Percentiles rank a stretch among this genome's conserved stretches.
Evolutionary conservation across 768 basidiomycete species (phyloP).

Genomic region (Mycena rosella): DNA sequence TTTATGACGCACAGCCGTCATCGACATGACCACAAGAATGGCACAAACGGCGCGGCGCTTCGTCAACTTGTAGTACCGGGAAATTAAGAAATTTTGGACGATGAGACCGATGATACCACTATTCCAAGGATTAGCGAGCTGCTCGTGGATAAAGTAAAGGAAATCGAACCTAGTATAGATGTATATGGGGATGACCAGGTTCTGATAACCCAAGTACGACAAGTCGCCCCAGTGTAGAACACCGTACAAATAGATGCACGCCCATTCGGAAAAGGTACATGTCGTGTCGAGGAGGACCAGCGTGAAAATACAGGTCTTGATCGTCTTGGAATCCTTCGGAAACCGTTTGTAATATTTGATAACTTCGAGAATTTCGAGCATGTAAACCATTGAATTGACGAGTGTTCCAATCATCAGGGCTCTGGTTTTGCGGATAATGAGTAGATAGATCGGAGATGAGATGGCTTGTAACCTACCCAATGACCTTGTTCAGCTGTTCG

Average conservation of each 20-base stretch:
- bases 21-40: neutral
- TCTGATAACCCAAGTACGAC: conserved; percentile 7
- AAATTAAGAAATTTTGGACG: conserved; percentile 13
- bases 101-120: conserved; percentile 11
- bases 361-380: conserved; percentile 11
- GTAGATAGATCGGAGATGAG: too few species aligned
- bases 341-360: conserved; percentile 17
- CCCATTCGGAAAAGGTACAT: conserved; percentile 9
- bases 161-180: conserved; percentile 12
- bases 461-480: too few species aligned
- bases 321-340: neutral
- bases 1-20: neutral
- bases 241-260: conserved; percentile 12
- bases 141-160: neutral
- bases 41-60: neutral
- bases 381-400: conserved; percentile 9
- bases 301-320: neutral
- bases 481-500: too few species aligned
- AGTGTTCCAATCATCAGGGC: conserved; percentile 1
- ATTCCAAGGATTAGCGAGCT: neutral
- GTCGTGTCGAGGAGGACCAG: conserved; percentile 8
- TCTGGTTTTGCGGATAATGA: neutral
- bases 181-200: conserved; percentile 15
- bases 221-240: too few species aligned
- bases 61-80: conserved; percentile 11